A percentile compares a stretch with the other conserved stretches of the same genome.
Conservation (phyloP, 2,329 filamentous ascomycete species). For the Cytospora mali region DNA sequence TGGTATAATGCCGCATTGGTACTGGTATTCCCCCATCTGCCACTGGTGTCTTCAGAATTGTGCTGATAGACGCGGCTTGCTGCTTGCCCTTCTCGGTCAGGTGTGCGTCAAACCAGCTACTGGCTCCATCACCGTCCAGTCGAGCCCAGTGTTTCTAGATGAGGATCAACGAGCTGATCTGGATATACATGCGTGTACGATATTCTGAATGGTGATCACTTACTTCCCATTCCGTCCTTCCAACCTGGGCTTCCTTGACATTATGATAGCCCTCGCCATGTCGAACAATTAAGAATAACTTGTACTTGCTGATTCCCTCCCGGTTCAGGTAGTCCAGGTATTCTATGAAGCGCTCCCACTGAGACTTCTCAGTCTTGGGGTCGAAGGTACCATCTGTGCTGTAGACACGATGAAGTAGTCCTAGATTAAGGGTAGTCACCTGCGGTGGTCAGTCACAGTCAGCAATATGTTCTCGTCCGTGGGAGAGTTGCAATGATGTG, state of each 20-base stretch:
- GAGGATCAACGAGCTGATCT: conserved; percentile 7
- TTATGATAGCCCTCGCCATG: conserved; percentile 58
- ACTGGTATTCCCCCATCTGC: conserved; percentile 50
- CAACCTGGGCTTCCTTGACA: conserved; percentile 57
- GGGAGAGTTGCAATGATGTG: not conserved
- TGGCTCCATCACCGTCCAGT: conserved; percentile 42
- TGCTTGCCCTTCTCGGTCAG: conserved; percentile 55
- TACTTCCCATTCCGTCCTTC: conserved; percentile 58
- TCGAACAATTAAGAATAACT: conserved; percentile 56
- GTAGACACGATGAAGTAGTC: not conserved
- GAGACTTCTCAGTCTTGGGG: not conserved
- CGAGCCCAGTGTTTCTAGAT: conserved; percentile 41
- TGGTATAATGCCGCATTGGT: conserved; percentile 58
- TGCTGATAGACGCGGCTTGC: conserved; percentile 55
- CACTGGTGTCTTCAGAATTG: conserved; percentile 54
- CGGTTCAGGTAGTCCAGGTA: not conserved
- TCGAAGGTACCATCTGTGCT: not conserved
- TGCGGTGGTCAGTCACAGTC: not conserved
- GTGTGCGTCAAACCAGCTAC: conserved; percentile 46
- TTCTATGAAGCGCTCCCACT: not conserved
- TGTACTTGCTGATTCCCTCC: conserved; percentile 44
- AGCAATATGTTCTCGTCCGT: not conserved
- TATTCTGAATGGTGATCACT: conserved; percentile 26
- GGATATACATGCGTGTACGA: no score
- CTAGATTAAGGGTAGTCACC: not conserved